Conservation (phyloP, 2,329 filamentous ascomycete species). For the Aspergillus fijiensis region DNA sequence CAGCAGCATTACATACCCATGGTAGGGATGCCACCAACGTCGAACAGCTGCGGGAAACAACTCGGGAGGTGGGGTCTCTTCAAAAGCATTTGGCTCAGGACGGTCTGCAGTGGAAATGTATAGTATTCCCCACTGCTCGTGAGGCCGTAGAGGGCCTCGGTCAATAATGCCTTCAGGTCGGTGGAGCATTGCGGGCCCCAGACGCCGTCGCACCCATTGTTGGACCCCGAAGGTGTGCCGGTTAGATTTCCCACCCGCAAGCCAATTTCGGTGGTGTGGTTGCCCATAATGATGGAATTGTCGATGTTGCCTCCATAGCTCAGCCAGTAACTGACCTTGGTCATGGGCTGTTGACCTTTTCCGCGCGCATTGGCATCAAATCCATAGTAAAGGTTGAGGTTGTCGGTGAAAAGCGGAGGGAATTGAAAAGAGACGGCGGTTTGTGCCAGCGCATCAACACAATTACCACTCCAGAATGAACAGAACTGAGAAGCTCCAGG, state of each 20-base stretch:
- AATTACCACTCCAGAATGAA: slow-evolving; percentile 35
- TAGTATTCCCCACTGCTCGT: slow-evolving; percentile 29
- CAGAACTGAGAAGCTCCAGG: slow-evolving; percentile 32
- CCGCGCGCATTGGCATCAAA: slow-evolving; percentile 35
- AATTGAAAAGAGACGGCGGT: slow-evolving; percentile 35
- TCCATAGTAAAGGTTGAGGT: slow-evolving; percentile 36
- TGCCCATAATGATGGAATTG: slow-evolving; percentile 27
- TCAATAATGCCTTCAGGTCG: slow-evolving; percentile 31
- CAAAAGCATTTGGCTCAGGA: slow-evolving; percentile 29
- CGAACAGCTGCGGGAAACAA: slow-evolving; percentile 34
- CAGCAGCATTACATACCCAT: slow-evolving; percentile 26
- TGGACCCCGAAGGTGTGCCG: slow-evolving; percentile 33
- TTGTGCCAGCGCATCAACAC: slow-evolving; percentile 41
- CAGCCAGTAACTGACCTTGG: slow-evolving; percentile 40
- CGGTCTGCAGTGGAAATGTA: slow-evolving; percentile 29
- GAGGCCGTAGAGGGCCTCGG: slow-evolving; percentile 28
- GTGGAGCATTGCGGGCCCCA: slow-evolving; percentile 36
- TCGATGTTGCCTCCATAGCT: slow-evolving; percentile 33
- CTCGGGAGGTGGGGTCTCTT: slow-evolving; percentile 23
- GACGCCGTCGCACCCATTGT: slow-evolving; percentile 41
- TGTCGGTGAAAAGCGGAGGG: slow-evolving; percentile 34
- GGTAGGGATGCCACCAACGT: slow-evolving; percentile 34
- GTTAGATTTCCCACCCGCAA: slow-evolving; percentile 39
- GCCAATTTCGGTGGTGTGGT: slow-evolving; percentile 39
- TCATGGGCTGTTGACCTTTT: slow-evolving; percentile 34